phyloP scores from a whole-genome alignment of 2,329 filamentous ascomycete species.

The Aquanectria penicillioides region DNA sequence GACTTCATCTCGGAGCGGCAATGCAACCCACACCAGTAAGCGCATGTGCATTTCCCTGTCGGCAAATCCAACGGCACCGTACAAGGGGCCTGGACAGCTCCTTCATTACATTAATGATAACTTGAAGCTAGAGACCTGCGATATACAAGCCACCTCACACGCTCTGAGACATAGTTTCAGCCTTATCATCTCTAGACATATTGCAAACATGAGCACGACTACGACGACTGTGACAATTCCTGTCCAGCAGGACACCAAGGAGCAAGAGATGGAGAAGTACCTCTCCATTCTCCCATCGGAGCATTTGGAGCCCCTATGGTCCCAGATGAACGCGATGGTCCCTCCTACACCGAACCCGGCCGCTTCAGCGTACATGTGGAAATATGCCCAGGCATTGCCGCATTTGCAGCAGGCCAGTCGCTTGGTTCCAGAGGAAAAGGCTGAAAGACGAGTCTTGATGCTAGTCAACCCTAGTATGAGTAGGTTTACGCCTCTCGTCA shows the following conservation, averaged over 20 bases:
- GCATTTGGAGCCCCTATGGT: conserved; percentile 57
- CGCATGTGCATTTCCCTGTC: too few species aligned
- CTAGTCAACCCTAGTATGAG: conserved; percentile 61
- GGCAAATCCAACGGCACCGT: too few species aligned
- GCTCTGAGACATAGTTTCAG: too few species aligned
- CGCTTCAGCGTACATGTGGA: conserved; percentile 52
- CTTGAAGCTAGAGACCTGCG: too few species aligned
- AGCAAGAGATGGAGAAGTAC: conserved; percentile 42
- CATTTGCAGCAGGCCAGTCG: conserved; percentile 47
- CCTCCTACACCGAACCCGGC: conserved; percentile 57
- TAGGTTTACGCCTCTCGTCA: not conserved
- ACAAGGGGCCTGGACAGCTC: too few species aligned
- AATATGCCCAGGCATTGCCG: conserved; percentile 48
- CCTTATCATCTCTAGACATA: not conserved
- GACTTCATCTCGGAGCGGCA: too few species aligned
- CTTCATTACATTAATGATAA: too few species aligned
- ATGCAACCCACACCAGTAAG: too few species aligned
- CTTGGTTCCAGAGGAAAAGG: conserved; percentile 51
- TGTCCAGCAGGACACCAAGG: conserved; percentile 5
- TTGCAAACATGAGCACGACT: too few species aligned
- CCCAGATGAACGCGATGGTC: conserved; percentile 58
- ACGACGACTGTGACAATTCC: not conserved
- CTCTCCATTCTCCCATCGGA: conserved; percentile 42
- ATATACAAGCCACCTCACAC: too few species aligned
- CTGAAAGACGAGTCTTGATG: conserved; percentile 55